Percentiles rank a stretch among this genome's conserved stretches.
These are phyloP conservation scores for Hymenoscyphus infarciens DNA, from an alignment of 2,329 filamentous ascomycete genomes.

Conservation along the genomic window DNA sequence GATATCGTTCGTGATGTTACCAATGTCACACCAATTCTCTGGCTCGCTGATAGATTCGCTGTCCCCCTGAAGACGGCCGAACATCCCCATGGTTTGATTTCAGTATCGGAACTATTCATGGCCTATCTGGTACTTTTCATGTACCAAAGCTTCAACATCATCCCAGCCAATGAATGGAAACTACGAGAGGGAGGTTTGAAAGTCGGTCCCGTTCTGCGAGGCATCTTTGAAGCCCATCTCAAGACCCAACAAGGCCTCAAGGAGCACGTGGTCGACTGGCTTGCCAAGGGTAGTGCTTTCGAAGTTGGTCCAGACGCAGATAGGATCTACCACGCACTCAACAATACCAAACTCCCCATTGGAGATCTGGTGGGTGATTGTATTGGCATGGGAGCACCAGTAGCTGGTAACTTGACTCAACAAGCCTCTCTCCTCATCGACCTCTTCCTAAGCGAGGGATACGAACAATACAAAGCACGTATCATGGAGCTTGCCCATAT, in stretches of 20 bases:
- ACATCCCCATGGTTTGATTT: constrained; percentile 53
- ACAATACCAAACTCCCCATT: constrained; percentile 43
- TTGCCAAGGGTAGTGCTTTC: constrained; percentile 46
- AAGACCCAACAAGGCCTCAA: constrained; percentile 43
- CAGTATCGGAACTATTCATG: constrained; percentile 45
- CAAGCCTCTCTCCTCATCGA: constrained; percentile 52
- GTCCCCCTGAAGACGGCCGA: constrained; percentile 59
- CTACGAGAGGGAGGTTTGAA: constrained; percentile 44
- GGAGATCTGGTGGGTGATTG: constrained; percentile 48
- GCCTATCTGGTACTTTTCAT: constrained; percentile 44
- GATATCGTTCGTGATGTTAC: constrained; percentile 49
- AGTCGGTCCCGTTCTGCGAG: constrained; percentile 38
- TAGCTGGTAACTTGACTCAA: constrained; percentile 50
- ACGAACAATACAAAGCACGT: constrained; percentile 48
- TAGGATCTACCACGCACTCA: constrained; percentile 48
- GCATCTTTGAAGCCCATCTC: constrained; percentile 43
- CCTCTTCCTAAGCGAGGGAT: constrained; percentile 47
- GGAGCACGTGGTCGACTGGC: constrained; percentile 43
- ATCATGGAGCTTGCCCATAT: constrained; percentile 48
- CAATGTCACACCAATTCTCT: constrained; percentile 58
- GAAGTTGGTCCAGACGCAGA: constrained; percentile 49
- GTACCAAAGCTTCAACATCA: constrained; percentile 52
- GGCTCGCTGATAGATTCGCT: constrained; percentile 47
- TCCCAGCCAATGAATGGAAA: constrained; percentile 46
- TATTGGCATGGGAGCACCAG: constrained; percentile 46